phyloP scores from a whole-genome alignment of 1,284 basidiomycete genomes.

The Ustilago vetiveriae region DNA sequence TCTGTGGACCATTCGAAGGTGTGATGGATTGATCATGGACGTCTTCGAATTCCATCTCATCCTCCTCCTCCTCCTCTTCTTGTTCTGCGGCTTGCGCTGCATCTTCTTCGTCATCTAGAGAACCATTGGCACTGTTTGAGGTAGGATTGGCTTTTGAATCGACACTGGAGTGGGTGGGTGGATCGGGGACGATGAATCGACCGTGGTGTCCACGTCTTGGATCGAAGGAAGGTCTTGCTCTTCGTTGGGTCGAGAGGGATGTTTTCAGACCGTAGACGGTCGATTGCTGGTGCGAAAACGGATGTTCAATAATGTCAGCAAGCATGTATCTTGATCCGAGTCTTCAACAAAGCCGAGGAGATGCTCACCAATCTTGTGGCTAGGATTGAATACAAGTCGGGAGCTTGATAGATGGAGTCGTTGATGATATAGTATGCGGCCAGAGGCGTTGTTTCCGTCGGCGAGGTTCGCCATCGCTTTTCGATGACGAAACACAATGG shows the following conservation, averaged over 20 bases:
- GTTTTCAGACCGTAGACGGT: conserved; percentile 47
- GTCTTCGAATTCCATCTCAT: conserved; percentile 19
- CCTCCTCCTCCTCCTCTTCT: conserved; percentile 8
- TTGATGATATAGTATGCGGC: conserved; percentile 61
- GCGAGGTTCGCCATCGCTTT: conserved; percentile 46
- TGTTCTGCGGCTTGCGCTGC: background rate
- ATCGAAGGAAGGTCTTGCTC: conserved; percentile 48
- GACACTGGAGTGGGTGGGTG: background rate
- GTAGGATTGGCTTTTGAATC: background rate
- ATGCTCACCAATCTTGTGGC: conserved; percentile 53
- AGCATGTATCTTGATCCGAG: too few species aligned
- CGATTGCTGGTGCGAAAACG: conserved; percentile 41
- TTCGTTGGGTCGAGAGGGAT: conserved; percentile 38
- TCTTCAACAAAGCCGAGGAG: too few species aligned
- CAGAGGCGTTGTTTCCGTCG: conserved; percentile 36
- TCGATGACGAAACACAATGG: conserved; percentile 58
- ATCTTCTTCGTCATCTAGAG: conserved; percentile 1
- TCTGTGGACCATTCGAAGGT: background rate
- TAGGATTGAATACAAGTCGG: conserved; percentile 59
- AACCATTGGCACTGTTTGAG: too few species aligned
- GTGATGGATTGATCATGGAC: background rate
- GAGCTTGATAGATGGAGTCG: conserved; percentile 61
- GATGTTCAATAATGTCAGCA: background rate
- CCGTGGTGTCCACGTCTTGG: conserved; percentile 58
- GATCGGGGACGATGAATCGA: conserved; percentile 46